phyloP scores from a whole-genome alignment of 1,284 basidiomycete species.

The Rhodotorula sp. region DNA sequence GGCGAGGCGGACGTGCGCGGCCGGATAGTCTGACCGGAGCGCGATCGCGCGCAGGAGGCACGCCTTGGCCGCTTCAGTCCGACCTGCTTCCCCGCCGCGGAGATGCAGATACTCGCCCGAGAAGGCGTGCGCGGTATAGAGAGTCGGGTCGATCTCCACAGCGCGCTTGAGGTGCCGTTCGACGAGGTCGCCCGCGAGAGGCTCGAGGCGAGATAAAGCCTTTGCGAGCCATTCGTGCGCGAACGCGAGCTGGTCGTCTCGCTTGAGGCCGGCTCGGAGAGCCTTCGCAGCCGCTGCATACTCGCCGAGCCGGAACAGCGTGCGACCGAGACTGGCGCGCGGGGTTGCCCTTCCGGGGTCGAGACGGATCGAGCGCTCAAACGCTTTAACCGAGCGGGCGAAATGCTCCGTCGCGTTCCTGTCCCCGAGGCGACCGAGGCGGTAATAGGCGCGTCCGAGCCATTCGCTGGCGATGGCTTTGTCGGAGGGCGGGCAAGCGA shows the following conservation, averaged over 20 bases:
- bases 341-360: constrained; percentile 12
- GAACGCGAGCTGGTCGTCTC: constrained; percentile 13
- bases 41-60: constrained; percentile 12
- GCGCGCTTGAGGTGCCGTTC: constrained; percentile 26
- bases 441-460: constrained; percentile 23
- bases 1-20: constrained; percentile 32
- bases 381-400: background rate
- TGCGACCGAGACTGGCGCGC: constrained; percentile 21
- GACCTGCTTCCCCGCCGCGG: background rate
- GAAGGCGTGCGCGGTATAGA: constrained; percentile 18
- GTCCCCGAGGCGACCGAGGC: constrained; percentile 5
- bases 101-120: constrained; percentile 30
- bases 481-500: constrained; percentile 12
- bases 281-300: constrained; percentile 3
- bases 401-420: background rate
- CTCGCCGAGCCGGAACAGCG: constrained; percentile 14
- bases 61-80: background rate
- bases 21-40: constrained; percentile 24
- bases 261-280: constrained; percentile 12
- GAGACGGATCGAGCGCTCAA: constrained; percentile 21
- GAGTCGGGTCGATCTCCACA: constrained; percentile 4
- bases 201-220: background rate
- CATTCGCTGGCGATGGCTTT: constrained; percentile 25
- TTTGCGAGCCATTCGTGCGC: constrained; percentile 37
- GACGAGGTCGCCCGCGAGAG: background rate